Evolutionary conservation across 495 filamentous ascomycete species (phyloP).

Genomic region (Talaromyces proteolyticus): DNA sequence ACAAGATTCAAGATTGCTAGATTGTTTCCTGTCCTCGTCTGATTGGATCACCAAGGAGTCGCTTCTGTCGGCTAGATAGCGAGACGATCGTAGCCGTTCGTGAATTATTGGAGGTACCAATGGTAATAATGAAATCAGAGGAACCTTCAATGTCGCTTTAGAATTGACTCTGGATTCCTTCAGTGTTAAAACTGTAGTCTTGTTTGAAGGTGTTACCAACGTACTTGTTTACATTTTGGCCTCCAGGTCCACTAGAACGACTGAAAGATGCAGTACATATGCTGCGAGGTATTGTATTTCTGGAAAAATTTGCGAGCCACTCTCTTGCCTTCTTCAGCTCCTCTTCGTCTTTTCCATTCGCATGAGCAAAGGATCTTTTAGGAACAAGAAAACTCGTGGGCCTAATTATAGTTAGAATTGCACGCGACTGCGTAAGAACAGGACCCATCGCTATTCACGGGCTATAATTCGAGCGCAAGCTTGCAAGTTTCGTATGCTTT

Average conservation of each 20-base stretch:
- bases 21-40: conserved; percentile 59
- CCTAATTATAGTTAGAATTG: background rate
- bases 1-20: conserved; percentile 58
- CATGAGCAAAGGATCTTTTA: background rate
- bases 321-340: conserved; percentile 64
- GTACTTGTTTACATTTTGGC: conserved; percentile 97
- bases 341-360: conserved; percentile 26
- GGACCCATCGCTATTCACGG: background rate
- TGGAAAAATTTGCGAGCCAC: conserved; percentile 66
- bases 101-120: conserved; percentile 67
- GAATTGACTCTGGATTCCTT: conserved; percentile 66
- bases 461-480: too few species aligned
- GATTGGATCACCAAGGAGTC: conserved; percentile 64
- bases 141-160: conserved; percentile 75
- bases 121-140: conserved; percentile 49
- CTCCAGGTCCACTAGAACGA: conserved; percentile 86
- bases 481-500: too few species aligned
- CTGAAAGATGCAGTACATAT: conserved; percentile 66
- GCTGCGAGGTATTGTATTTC: conserved; percentile 57
- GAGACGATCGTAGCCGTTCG: conserved; percentile 53
- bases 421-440: background rate
- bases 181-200: conserved; percentile 7
- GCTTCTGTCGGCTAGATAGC: conserved; percentile 61
- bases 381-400: background rate
- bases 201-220: conserved; percentile 16